Evolutionary conservation across 2,329 filamentous ascomycete genomes (phyloP).

Genomic region (Epichloe typhina): DNA sequence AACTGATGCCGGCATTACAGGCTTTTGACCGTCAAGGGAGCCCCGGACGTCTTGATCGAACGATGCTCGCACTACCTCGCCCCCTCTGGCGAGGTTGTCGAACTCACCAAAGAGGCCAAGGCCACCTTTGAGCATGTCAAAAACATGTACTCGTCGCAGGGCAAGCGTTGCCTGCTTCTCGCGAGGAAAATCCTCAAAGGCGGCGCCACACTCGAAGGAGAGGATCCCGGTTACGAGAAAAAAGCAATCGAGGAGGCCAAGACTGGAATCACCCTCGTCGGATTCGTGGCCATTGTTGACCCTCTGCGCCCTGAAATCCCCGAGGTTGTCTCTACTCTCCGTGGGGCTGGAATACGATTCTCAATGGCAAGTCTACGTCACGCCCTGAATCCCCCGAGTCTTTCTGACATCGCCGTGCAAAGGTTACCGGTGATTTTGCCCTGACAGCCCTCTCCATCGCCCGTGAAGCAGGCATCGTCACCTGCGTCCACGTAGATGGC

Average conservation of each 20-base stretch:
- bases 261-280: slow-evolving; percentile 53
- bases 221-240: slow-evolving; percentile 33
- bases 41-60: slow-evolving; percentile 58
- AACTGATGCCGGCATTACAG: slow-evolving; percentile 13
- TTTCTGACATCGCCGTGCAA: background rate
- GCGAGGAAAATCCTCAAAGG: slow-evolving; percentile 44
- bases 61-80: slow-evolving; percentile 46
- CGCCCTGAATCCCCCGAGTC: background rate
- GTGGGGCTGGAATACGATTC: slow-evolving; percentile 58
- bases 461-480: slow-evolving; percentile 58
- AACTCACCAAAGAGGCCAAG: slow-evolving; percentile 32
- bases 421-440: slow-evolving; percentile 65
- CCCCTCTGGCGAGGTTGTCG: slow-evolving; percentile 37
- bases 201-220: slow-evolving; percentile 21
- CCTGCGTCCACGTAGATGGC: slow-evolving; percentile 37
- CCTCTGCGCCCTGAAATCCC: slow-evolving; percentile 63
- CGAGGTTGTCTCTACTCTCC: slow-evolving; percentile 50
- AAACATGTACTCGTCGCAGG: slow-evolving; percentile 54
- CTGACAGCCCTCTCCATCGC: slow-evolving; percentile 64
- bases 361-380: slow-evolving; percentile 46
- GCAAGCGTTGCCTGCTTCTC: slow-evolving; percentile 53
- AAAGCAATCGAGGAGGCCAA: slow-evolving; percentile 41
- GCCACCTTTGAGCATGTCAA: slow-evolving; percentile 44
- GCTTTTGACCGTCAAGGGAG: slow-evolving; percentile 64
- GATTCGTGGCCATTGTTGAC: slow-evolving; percentile 66